Conservation (phyloP, 148 eudicot genomes). For the Spergularia bocconei region DNA sequence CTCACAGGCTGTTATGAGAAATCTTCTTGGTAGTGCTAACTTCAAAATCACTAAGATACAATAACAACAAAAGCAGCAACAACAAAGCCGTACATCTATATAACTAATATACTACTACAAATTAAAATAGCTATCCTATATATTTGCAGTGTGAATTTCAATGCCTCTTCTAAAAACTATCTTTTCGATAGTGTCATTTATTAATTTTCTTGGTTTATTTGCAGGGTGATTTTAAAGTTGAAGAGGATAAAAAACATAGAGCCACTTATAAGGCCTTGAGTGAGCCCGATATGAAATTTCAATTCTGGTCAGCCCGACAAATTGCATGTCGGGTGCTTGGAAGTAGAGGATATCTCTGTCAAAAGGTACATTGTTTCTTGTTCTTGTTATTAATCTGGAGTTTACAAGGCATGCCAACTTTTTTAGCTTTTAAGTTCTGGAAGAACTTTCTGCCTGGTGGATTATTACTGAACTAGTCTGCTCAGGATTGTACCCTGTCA, state of each 20-base stretch:
- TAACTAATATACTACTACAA: too few relatives aligned
- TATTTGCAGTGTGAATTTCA: too few relatives aligned
- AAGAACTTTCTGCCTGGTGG: not conserved
- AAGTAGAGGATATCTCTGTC: conserved; percentile 94
- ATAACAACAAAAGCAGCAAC: too few relatives aligned
- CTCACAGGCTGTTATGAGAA: too few relatives aligned
- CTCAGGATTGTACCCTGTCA: not conserved
- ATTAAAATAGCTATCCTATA: too few relatives aligned
- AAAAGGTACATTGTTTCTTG: conserved; percentile 50
- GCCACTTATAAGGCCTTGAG: conserved; percentile 63
- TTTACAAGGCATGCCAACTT: not conserved
- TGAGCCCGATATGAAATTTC: conserved; percentile 72
- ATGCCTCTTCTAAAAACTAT: too few relatives aligned
- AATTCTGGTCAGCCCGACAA: conserved; percentile 87
- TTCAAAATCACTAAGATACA: too few relatives aligned
- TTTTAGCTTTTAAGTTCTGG: not conserved
- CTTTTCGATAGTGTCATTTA: not conserved
- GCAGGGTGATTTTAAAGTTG: conserved; percentile 78
- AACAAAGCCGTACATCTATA: too few relatives aligned
- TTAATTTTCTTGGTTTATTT: conserved; percentile 16
- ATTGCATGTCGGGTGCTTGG: conserved; percentile 97
- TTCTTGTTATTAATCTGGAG: not conserved
- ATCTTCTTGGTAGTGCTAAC: too few relatives aligned
- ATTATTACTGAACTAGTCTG: not conserved
- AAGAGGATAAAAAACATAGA: conserved; percentile 91